A percentile compares a stretch with the other conserved stretches of the same genome.
These are phyloP conservation scores for Fallopia convolvulus DNA, from an alignment of 148 eudicot species.

Conservation along the genomic window DNA sequence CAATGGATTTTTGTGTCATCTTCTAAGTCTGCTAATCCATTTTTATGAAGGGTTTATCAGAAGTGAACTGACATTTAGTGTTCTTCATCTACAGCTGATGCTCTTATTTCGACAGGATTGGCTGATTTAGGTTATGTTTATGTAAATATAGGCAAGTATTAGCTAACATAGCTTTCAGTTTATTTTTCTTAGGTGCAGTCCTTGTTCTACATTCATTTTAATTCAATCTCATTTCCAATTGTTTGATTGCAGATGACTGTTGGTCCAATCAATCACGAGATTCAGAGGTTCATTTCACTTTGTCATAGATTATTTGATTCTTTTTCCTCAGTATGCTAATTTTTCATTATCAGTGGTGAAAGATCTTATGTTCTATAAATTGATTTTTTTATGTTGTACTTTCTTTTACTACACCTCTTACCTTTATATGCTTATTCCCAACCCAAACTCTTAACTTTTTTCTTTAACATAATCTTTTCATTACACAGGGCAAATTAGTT, in stretches of 20 bases:
- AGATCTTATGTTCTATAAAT: background rate
- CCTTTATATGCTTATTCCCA: background rate
- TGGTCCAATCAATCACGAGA: constrained; percentile 50
- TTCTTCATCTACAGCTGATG: constrained; percentile 63
- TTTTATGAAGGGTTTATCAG: background rate
- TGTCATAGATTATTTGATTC: background rate
- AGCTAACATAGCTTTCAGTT: background rate
- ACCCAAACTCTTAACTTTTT: background rate
- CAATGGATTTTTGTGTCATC: background rate
- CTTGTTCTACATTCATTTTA: background rate
- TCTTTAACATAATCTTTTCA: background rate
- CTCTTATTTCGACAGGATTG: constrained; percentile 76
- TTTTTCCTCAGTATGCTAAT: no score
- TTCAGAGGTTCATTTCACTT: constrained; percentile 29
- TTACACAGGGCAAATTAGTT: constrained; percentile 56
- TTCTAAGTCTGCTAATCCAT: background rate
- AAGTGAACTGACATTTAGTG: background rate
- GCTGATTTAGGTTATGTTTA: constrained; percentile 64
- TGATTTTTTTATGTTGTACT: background rate
- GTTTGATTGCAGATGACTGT: constrained; percentile 69
- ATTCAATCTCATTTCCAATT: constrained; percentile 6
- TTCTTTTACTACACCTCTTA: background rate
- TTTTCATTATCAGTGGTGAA: no score
- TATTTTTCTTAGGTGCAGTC: background rate
- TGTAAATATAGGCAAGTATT: constrained; percentile 72